These are phyloP conservation scores for Eucalyptus dawsonii DNA, from an alignment of 345 rosid species.

Conservation along the genomic window DNA sequence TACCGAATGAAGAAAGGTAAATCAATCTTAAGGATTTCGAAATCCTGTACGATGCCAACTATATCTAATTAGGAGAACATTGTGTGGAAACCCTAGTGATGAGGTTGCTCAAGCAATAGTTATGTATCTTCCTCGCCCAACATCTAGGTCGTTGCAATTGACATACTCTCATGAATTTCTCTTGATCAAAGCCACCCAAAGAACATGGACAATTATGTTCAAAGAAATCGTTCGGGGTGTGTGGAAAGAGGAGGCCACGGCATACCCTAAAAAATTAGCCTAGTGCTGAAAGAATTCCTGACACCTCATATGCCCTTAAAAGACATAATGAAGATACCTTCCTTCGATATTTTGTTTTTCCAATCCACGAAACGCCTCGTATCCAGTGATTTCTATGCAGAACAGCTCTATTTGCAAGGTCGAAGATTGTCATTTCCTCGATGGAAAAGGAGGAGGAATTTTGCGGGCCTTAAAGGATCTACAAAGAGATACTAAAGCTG, in stretches of 20 bases:
- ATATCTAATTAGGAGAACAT: not conserved
- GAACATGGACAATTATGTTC: not conserved
- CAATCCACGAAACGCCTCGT: not conserved
- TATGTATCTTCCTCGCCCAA: not conserved
- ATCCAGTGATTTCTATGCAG: not conserved
- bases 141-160: not conserved
- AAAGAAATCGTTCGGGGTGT: not conserved
- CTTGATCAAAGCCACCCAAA: not conserved
- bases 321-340: not conserved
- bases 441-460: not conserved
- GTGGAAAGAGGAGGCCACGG: not conserved
- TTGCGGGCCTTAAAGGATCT: not conserved
- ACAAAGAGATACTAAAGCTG: not conserved
- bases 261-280: not conserved
- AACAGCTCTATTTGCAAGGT: not conserved
- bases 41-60: not conserved
- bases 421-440: not conserved
- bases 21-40: not conserved
- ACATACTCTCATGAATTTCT: not conserved
- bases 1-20: not conserved
- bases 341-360: not conserved
- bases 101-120: not conserved
- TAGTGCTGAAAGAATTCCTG: not conserved
- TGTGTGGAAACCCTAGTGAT: not conserved
- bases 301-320: not conserved